A percentile compares a stretch with the other conserved stretches of the same genome.
These are phyloP conservation scores for Dovyalis caffra DNA, from an alignment of 345 rosid genomes.

Conservation along the genomic window DNA sequence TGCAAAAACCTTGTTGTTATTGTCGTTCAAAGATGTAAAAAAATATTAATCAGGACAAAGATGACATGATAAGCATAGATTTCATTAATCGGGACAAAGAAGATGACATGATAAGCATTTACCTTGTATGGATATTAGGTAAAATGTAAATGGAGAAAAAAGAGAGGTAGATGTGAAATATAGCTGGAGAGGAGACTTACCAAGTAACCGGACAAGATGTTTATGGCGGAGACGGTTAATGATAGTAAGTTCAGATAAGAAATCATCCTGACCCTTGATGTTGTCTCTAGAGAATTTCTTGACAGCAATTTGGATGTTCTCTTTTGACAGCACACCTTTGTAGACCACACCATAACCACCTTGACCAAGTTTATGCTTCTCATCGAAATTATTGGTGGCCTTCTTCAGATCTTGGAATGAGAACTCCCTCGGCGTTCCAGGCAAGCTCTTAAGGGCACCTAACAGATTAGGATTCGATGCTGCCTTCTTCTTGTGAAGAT, in stretches of 20 bases:
- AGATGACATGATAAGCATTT: background rate
- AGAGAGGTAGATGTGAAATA: background rate
- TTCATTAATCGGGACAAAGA: too few relatives aligned
- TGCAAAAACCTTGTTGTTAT: background rate
- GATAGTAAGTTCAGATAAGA: conserved; percentile 57
- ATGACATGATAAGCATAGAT: background rate
- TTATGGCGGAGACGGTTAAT: conserved; percentile 61
- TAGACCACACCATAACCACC: conserved; percentile 59
- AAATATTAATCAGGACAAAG: too few relatives aligned
- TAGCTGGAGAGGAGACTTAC: conserved; percentile 21
- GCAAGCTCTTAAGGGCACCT: conserved; percentile 51
- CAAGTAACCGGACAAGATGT: conserved; percentile 52
- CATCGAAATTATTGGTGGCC: conserved; percentile 61
- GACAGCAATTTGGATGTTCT: conserved; percentile 47
- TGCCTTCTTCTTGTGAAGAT: conserved; percentile 22
- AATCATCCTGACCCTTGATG: conserved; percentile 44
- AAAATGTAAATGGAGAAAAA: background rate
- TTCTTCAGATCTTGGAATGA: conserved; percentile 45
- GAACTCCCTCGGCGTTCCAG: conserved; percentile 52
- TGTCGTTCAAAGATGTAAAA: too few relatives aligned
- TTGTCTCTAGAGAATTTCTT: conserved; percentile 48
- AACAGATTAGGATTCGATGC: conserved; percentile 28
- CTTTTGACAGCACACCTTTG: conserved; percentile 42
- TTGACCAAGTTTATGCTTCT: conserved; percentile 48
- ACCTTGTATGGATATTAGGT: background rate